Base-by-base conservation (phyloP, 441 rosid species). In the Pelargonium myrrhifolium region DNA sequence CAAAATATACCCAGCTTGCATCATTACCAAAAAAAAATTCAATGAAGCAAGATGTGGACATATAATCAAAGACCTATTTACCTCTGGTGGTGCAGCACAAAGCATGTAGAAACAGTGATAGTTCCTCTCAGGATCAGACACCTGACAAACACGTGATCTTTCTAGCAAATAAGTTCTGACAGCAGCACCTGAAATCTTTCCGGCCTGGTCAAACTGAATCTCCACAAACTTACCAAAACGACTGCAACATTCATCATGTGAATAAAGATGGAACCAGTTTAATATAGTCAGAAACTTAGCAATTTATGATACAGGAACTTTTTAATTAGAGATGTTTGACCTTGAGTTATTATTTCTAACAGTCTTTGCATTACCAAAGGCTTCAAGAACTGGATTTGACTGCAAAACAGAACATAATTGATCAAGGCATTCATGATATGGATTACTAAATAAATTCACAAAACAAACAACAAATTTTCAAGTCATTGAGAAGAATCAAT, bases 371-470 rank as follows among this genome's bases (percentile, higher is more conserved):
- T 93, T 96, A 68, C 99, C 99, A 75, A 96, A 96, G 74, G 99
- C 99, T 84, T 95, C 99, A 69, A 95, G 79, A 62, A 95, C 99
- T 74, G 99, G 99, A 80, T 95, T 95, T 14, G 99, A 95, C 99
- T 95, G 90, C 80, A 78, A 67, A 81, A 71, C 31, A 78, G 70
- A 65, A 22, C 12, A 59, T 69, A 65, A 64, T 22, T 20, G 70
- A 71, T 14, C 61, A 55, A 68, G 60, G 53, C 62, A 67, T 58
- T 9, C 43, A 21, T 61, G 45, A 55, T 9, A 45, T 51, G 21
- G 39, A n/a, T 49, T 51, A 51, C 58, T 51, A 18, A 9, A 62
- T 14, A 40, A 18, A n/a, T 65, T 68, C 51, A 66, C 53, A 9
- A 56, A 65, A 43, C 1, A 20, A 49, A n/a, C n/a, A n/a, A n/a